A percentile compares a stretch with the other conserved stretches of the same genome.
Evolutionary conservation across 176 grass and related monocot genomes (phyloP).

Genomic region (Carex scoparia): DNA sequence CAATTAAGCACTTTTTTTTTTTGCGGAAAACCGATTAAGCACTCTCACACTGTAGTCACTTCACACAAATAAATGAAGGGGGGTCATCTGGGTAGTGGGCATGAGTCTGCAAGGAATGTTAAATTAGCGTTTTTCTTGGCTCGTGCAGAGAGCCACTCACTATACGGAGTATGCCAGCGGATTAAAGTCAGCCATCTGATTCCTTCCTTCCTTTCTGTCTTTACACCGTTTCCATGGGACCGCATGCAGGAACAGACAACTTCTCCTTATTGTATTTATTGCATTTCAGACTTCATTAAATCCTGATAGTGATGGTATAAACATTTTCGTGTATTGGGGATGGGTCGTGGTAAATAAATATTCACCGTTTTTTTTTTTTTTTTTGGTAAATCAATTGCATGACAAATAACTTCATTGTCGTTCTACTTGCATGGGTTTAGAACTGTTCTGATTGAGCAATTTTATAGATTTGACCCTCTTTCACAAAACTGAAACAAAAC

Average conservation of each 20-base stretch:
- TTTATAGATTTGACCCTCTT: no score
- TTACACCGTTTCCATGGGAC: neutral
- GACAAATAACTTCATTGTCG: no score
- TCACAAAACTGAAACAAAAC: no score
- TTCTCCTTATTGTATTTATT: neutral
- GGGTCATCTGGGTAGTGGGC: neutral
- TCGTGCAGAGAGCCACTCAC: neutral
- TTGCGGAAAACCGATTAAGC: neutral
- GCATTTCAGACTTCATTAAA: neutral
- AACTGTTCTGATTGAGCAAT: no score
- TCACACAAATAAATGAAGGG: conserved; percentile 21
- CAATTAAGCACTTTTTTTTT: neutral
- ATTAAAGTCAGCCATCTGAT: conserved; percentile 37
- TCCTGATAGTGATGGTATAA: neutral
- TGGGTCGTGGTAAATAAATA: neutral
- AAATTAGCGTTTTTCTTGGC: neutral
- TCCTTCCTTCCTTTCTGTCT: conserved; percentile 17
- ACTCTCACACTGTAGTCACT: neutral
- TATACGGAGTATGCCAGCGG: neutral
- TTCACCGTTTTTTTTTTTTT: no score
- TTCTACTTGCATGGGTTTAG: no score
- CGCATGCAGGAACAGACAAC: neutral
- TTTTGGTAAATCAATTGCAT: no score
- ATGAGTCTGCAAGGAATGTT: neutral
- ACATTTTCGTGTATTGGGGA: neutral